A percentile compares a stretch with the other conserved stretches of the same genome.
Conservation (phyloP, 2,329 filamentous ascomycete species). For the Monilinia fructigena region DNA sequence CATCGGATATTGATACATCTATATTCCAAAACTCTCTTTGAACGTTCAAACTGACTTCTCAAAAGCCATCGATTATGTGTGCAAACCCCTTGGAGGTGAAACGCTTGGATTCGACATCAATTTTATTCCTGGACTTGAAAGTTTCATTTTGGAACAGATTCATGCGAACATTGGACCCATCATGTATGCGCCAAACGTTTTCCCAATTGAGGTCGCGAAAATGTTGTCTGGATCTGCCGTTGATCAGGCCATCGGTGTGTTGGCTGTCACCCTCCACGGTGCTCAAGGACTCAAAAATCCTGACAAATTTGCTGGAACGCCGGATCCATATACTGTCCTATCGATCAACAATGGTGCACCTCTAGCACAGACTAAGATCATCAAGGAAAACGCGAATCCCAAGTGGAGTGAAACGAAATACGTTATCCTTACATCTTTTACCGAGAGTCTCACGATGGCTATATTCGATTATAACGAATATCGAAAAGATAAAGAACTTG, state of each 20-base stretch:
- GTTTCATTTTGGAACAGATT: constrained; percentile 93
- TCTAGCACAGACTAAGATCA: constrained; percentile 83
- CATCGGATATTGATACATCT: not conserved
- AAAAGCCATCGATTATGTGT: constrained; percentile 84
- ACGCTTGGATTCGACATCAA: constrained; percentile 98
- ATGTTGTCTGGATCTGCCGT: constrained; percentile 93
- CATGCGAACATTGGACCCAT: constrained; percentile 91
- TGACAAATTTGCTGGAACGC: constrained; percentile 87
- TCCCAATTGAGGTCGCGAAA: constrained; percentile 97
- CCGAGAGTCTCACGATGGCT: constrained; percentile 80
- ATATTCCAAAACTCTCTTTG: not conserved
- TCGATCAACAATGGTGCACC: constrained; percentile 80
- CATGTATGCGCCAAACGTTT: constrained; percentile 98
- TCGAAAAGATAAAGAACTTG: constrained; percentile 94
- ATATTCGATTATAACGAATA: constrained; percentile 93
- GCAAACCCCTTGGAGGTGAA: constrained; percentile 94
- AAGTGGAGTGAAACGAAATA: constrained; percentile 97
- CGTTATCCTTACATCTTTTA: constrained; percentile 87
- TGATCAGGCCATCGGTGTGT: constrained; percentile 91
- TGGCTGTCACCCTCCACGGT: constrained; percentile 87
- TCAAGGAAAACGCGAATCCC: constrained; percentile 81
- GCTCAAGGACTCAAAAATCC: constrained; percentile 91
- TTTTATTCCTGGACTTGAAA: constrained; percentile 92
- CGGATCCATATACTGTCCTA: constrained; percentile 84
- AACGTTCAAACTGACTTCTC: constrained; percentile 19